These are phyloP conservation scores for Globisporangium nunn DNA, from an alignment of 352 stramenopile genomes.

Conservation along the genomic window DNA sequence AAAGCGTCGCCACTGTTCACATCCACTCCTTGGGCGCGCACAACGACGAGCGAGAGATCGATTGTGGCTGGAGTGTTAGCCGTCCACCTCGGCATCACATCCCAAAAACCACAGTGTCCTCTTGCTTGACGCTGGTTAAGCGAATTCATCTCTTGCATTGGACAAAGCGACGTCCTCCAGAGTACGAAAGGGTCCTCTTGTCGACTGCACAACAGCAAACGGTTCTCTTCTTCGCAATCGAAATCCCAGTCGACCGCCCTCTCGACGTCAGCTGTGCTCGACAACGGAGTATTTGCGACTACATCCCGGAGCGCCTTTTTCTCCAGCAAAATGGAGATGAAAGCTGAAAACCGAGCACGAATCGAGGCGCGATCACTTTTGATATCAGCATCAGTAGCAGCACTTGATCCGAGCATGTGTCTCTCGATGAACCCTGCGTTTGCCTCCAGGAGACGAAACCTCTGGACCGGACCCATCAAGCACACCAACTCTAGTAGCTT, in stretches of 20 bases:
- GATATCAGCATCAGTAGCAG: too few relatives aligned
- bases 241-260: conserved; percentile 1
- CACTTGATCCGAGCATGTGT: not conserved
- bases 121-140: not conserved
- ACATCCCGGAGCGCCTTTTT: conserved; percentile 1
- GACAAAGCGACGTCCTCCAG: conserved; percentile 1
- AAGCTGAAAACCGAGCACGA: not conserved
- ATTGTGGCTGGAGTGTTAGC: not conserved
- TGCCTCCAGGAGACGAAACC: not conserved
- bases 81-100: conserved; percentile 5
- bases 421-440: not conserved
- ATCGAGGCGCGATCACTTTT: not conserved
- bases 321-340: conserved; percentile 4
- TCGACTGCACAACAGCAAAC: not conserved
- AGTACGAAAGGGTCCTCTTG: conserved; percentile 5
- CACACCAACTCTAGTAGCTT: conserved; percentile 4
- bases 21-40: not conserved
- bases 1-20: not conserved
- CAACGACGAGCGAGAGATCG: not conserved
- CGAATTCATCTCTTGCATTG: not conserved
- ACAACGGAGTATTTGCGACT: conserved; percentile 6
- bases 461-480: not conserved
- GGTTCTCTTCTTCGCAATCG: conserved; percentile 5
- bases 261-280: conserved; percentile 7
- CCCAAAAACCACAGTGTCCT: conserved; percentile 5